phyloP scores from a whole-genome alignment of 805 yeast species.

The Barnettozyma pratensis region DNA sequence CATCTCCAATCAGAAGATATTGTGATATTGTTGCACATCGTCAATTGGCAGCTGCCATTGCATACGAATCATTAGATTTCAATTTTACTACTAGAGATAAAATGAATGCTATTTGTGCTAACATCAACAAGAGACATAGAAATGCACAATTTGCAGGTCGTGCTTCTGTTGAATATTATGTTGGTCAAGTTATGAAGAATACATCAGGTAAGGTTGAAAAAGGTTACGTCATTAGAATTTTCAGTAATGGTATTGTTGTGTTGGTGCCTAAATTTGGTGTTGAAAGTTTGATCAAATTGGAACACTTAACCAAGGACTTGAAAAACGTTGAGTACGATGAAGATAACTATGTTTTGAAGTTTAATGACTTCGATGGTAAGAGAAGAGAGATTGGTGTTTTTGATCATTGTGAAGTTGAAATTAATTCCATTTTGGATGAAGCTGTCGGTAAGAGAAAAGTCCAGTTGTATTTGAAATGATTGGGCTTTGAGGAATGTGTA shows the following conservation, averaged over 20 bases:
- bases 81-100: conserved; percentile 83
- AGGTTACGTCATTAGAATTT: conserved; percentile 88
- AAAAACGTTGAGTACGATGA: conserved; percentile 68
- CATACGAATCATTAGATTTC: conserved; percentile 77
- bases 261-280: conserved; percentile 94
- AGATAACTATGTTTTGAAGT: conserved; percentile 63
- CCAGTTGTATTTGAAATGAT: conserved; percentile 54
- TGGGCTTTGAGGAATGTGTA: no score
- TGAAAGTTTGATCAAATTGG: conserved; percentile 85
- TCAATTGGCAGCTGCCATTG: conserved; percentile 97
- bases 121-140: conserved; percentile 90
- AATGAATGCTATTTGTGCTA: conserved; percentile 83
- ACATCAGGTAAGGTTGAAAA: conserved; percentile 52
- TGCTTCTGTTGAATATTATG: conserved; percentile 95
- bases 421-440: conserved; percentile 77
- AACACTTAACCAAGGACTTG: conserved; percentile 61
- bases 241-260: conserved; percentile 91
- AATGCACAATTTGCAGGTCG: conserved; percentile 99
- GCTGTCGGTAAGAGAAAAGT: conserved; percentile 91
- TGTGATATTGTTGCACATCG: conserved; percentile 98
- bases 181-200: conserved; percentile 94
- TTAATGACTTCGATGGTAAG: conserved; percentile 43
- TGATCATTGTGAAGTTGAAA: conserved; percentile 80
- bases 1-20: conserved; percentile 96
- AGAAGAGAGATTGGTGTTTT: conserved; percentile 61